A percentile compares a stretch with the other conserved stretches of the same genome.
Conservation (phyloP, 345 rosid species). For the Gossypium stocksii region DNA sequence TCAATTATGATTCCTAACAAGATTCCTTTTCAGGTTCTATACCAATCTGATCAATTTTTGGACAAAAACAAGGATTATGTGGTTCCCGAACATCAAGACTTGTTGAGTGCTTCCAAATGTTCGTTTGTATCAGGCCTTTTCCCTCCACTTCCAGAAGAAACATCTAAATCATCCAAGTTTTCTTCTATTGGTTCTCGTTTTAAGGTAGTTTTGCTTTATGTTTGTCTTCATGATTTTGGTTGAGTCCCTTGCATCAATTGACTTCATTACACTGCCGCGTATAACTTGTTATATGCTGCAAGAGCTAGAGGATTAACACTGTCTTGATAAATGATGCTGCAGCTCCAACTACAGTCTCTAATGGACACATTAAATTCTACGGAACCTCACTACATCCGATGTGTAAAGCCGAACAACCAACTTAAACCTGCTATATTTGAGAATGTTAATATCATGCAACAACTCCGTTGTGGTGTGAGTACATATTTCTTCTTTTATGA, state of each 20-base stretch:
- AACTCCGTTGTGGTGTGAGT: constrained; percentile 94
- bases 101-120: constrained; percentile 73
- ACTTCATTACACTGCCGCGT: background rate
- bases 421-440: constrained; percentile 93
- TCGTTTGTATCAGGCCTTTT: constrained; percentile 87
- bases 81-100: constrained; percentile 91
- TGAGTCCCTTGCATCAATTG: background rate
- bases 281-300: constrained; percentile 10
- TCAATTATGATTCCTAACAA: background rate
- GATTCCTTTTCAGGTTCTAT: constrained; percentile 59
- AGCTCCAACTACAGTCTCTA: constrained; percentile 80
- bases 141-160: constrained; percentile 82
- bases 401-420: constrained; percentile 93
- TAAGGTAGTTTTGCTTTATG: constrained; percentile 45
- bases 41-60: constrained; percentile 91
- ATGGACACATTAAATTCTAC: constrained; percentile 96
- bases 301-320: constrained; percentile 19
- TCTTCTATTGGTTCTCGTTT: constrained; percentile 94
- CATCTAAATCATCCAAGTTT: constrained; percentile 88
- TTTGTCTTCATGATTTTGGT: constrained; percentile 3
- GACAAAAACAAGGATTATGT: constrained; percentile 98
- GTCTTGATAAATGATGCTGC: constrained; percentile 36
- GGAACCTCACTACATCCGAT: constrained; percentile 93
- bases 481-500: constrained; percentile 8
- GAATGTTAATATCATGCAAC: constrained; percentile 95